Percentiles rank a stretch among this genome's conserved stretches.
phyloP scores from a whole-genome alignment of 2,329 filamentous ascomycete genomes.

The Trichoderma asperellum region DNA sequence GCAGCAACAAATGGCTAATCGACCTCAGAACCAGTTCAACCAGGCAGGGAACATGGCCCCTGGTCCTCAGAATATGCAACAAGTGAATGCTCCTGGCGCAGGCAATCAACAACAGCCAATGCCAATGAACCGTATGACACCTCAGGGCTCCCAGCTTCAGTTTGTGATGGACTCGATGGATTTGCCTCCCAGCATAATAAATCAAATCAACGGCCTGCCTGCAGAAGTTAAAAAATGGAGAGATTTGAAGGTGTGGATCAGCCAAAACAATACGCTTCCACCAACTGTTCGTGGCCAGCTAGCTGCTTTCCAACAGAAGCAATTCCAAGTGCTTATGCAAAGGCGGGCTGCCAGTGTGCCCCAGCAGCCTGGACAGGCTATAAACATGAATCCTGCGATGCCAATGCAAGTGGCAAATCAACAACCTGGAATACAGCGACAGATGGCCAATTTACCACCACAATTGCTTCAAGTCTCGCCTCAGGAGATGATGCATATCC shows the following conservation, averaged over 20 bases:
- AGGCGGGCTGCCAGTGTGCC: slow-evolving; percentile 38
- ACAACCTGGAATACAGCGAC: slow-evolving; percentile 37
- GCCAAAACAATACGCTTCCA: slow-evolving; percentile 43
- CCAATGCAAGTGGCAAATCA: slow-evolving; percentile 37
- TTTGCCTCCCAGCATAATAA: slow-evolving; percentile 45
- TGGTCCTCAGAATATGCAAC: slow-evolving; percentile 39
- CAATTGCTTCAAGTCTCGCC: slow-evolving; percentile 42
- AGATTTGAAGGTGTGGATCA: slow-evolving; percentile 50
- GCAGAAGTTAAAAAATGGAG: slow-evolving; percentile 54
- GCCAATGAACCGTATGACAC: slow-evolving; percentile 36
- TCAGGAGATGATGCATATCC: slow-evolving; percentile 42
- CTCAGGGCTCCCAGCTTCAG: slow-evolving; percentile 42
- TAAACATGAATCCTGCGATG: slow-evolving; percentile 35
- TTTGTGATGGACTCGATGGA: slow-evolving; percentile 55
- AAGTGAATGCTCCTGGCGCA: slow-evolving; percentile 36
- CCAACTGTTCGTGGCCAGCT: slow-evolving; percentile 42
- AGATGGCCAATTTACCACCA: slow-evolving; percentile 34
- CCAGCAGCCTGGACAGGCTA: slow-evolving; percentile 39
- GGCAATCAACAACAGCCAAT: slow-evolving; percentile 36
- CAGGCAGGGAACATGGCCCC: slow-evolving; percentile 42
- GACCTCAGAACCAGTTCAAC: slow-evolving; percentile 38
- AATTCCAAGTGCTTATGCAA: slow-evolving; percentile 45
- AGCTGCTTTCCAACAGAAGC: slow-evolving; percentile 43
- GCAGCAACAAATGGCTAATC: slow-evolving; percentile 41
- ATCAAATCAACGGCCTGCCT: slow-evolving; percentile 42